These are phyloP conservation scores for Purpureocillium takamizusanense DNA, from an alignment of 2,329 filamentous ascomycete species.

Conservation along the genomic window DNA sequence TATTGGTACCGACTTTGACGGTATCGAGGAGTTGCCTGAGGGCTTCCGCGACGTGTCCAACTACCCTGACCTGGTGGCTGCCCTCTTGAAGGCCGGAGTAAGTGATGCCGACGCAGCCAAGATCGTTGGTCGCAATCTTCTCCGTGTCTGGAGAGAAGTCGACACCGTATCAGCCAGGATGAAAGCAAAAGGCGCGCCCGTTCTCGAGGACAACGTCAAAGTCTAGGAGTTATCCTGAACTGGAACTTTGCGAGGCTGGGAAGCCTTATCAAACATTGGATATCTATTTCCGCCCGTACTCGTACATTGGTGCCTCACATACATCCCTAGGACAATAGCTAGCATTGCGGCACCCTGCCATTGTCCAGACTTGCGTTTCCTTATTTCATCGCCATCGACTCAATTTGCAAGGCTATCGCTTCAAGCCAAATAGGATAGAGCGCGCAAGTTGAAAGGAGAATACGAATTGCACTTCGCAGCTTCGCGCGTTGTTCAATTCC, in stretches of 20 bases:
- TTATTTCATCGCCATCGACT: neutral
- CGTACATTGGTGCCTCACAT: slow-evolving; percentile 8
- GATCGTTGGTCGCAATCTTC: slow-evolving; percentile 69
- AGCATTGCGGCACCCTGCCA: slow-evolving; percentile 1
- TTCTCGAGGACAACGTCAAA: slow-evolving; percentile 41
- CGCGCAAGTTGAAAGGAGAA: too few relatives aligned
- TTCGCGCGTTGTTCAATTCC: neutral
- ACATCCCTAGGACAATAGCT: too few relatives aligned
- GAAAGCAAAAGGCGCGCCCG: slow-evolving; percentile 45
- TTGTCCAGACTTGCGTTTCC: neutral
- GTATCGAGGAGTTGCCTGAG: slow-evolving; percentile 53
- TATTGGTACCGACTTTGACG: slow-evolving; percentile 85
- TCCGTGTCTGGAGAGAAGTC: slow-evolving; percentile 76
- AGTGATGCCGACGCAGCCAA: slow-evolving; percentile 65
- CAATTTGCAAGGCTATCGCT: too few relatives aligned
- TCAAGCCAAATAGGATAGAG: too few relatives aligned
- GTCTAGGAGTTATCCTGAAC: neutral
- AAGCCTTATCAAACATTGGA: neutral
- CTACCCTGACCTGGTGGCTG: slow-evolving; percentile 69
- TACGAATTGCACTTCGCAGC: too few relatives aligned
- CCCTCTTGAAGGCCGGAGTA: slow-evolving; percentile 64
- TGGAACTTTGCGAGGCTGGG: too few relatives aligned
- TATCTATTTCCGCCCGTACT: neutral
- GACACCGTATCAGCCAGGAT: slow-evolving; percentile 62
- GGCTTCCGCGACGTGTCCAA: slow-evolving; percentile 81